phyloP scores from a whole-genome alignment of 2,329 filamentous ascomycete species.

The Neopestalotiopsis rosae region DNA sequence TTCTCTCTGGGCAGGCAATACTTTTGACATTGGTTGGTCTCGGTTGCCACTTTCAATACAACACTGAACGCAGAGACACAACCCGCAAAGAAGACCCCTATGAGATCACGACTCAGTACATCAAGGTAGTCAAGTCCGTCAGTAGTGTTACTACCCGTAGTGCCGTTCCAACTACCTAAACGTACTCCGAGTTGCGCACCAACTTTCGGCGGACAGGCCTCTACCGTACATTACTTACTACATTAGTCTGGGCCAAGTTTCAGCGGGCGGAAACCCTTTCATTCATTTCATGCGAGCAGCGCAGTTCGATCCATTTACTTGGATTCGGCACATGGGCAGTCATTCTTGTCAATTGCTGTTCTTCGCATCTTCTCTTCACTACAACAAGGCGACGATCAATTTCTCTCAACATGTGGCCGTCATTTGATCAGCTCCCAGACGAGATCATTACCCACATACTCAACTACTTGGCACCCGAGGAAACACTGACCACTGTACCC shows the following conservation, averaged over 20 bases:
- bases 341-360: neutral
- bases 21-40: too few relatives aligned
- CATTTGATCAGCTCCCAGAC: slow-evolving; percentile 67
- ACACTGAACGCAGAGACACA: neutral
- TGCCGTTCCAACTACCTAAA: too few relatives aligned
- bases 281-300: slow-evolving; percentile 3
- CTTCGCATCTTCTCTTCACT: neutral
- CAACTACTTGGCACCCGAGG: slow-evolving; percentile 61
- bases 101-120: neutral
- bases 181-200: slow-evolving; percentile 7
- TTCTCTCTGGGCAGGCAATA: neutral
- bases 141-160: too few relatives aligned
- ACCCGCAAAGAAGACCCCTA: neutral
- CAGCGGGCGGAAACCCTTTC: neutral
- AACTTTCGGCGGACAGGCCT: neutral
- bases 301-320: neutral
- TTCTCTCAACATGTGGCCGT: slow-evolving; percentile 22
- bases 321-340: neutral
- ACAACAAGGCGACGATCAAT: neutral
- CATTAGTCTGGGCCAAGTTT: slow-evolving; percentile 4
- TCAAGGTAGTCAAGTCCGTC: too few relatives aligned
- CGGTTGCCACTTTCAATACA: too few relatives aligned
- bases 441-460: slow-evolving; percentile 86
- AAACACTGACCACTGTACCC: slow-evolving; percentile 55
- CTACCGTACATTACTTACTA: neutral